Percentiles rank a stretch among this genome's conserved stretches.
Evolutionary conservation across 139 green algal species (phyloP).

Genomic region (Dunaliella sp.): DNA sequence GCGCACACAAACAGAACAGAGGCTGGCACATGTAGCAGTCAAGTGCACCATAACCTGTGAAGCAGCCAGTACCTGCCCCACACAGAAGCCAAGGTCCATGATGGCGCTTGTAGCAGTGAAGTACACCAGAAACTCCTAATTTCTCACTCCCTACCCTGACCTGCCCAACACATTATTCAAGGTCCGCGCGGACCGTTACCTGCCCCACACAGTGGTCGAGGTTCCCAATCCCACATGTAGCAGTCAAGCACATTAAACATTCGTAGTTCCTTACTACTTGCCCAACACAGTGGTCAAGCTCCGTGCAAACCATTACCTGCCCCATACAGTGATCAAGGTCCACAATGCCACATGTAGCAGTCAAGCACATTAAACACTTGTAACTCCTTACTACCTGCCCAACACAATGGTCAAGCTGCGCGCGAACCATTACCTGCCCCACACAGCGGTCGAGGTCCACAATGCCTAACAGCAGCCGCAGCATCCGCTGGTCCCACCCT

Average conservation of each 20-base stretch:
- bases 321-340: background rate
- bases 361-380: background rate
- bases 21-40: background rate
- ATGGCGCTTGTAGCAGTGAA: background rate
- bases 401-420: background rate
- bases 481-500: background rate
- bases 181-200: background rate
- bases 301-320: background rate
- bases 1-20: too few relatives aligned
- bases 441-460: background rate
- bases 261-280: too few relatives aligned
- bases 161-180: background rate
- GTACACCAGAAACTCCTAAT: too few relatives aligned
- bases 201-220: background rate
- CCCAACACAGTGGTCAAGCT: background rate
- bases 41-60: background rate
- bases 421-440: background rate
- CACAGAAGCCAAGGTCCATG: background rate
- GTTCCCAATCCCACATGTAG: too few relatives aligned
- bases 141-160: too few relatives aligned
- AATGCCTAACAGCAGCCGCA: background rate
- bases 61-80: background rate
- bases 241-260: too few relatives aligned
- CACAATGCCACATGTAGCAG: background rate
- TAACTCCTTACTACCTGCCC: background rate